These are phyloP conservation scores for Trapa incisa DNA, from an alignment of 345 rosid species.

Conservation along the genomic window DNA sequence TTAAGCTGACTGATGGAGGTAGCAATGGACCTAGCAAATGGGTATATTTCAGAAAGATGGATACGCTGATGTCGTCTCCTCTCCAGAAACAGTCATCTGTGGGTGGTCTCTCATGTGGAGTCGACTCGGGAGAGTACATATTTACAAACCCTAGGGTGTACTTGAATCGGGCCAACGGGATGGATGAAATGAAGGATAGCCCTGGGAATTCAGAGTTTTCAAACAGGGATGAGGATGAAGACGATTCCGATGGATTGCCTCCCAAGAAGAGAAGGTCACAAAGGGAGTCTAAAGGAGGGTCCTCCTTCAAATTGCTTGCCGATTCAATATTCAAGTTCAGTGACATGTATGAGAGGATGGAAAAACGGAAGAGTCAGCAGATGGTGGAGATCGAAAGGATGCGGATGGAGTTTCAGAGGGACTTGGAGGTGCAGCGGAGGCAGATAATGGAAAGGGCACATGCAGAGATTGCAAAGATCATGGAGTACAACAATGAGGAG, in stretches of 20 bases:
- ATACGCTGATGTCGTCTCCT: conserved; percentile 56
- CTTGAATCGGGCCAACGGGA: conserved; percentile 58
- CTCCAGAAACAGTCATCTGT: conserved; percentile 30
- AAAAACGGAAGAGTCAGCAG: conserved; percentile 67
- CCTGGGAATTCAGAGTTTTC: conserved; percentile 63
- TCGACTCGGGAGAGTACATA: conserved; percentile 81
- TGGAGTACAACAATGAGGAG: conserved; percentile 34
- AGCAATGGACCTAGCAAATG: conserved; percentile 48
- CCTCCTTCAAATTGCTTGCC: conserved; percentile 61
- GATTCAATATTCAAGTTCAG: conserved; percentile 75
- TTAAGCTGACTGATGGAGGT: conserved; percentile 24
- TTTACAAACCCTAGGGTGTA: conserved; percentile 59
- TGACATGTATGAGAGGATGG: conserved; percentile 83
- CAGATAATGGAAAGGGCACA: conserved; percentile 78
- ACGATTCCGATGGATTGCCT: conserved; percentile 62
- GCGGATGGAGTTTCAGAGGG: conserved; percentile 85
- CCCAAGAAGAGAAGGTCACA: conserved; percentile 50
- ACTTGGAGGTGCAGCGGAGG: conserved; percentile 78
- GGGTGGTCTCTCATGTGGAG: conserved; percentile 70
- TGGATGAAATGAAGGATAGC: conserved; percentile 89
- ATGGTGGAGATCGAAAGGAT: conserved; percentile 85
- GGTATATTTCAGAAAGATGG: conserved; percentile 78
- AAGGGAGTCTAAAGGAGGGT: conserved; percentile 41
- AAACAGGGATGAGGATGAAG: conserved; percentile 28
- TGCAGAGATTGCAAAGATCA: conserved; percentile 66